A percentile compares a stretch with the other conserved stretches of the same genome.
Conservation (phyloP, 2,329 filamentous ascomycete species). For the Hypoxylon sp. region DNA sequence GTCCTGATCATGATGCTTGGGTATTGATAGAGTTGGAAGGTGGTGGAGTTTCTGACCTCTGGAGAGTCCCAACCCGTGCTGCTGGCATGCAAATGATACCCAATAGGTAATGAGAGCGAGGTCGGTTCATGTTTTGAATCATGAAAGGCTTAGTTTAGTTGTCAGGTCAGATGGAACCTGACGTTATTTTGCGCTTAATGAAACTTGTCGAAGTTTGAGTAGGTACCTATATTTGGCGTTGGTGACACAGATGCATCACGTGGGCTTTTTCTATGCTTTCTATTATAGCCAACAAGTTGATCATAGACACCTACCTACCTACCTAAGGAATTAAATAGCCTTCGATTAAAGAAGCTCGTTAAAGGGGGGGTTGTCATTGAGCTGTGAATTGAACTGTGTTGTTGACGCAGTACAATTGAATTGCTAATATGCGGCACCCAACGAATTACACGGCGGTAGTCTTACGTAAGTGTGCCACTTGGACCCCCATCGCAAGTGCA, state of each 20-base stretch:
- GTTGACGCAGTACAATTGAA: not conserved
- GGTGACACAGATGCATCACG: not conserved
- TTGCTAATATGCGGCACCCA: not conserved
- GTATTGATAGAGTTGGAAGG: constrained; percentile 38
- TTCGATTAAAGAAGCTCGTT: too few species aligned
- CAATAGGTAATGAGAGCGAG: constrained; percentile 34
- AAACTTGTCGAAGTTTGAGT: constrained; percentile 14
- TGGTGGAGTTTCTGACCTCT: constrained; percentile 28
- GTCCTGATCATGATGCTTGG: constrained; percentile 41
- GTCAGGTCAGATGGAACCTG: constrained; percentile 20
- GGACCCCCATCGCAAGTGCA: constrained; percentile 4
- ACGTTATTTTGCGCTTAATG: constrained; percentile 15
- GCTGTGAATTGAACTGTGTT: not conserved
- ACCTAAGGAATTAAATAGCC: not conserved
- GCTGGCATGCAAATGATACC: constrained; percentile 44
- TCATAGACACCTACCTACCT: not conserved
- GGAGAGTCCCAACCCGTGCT: constrained; percentile 29
- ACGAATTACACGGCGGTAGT: not conserved
- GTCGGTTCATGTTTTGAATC: constrained; percentile 23
- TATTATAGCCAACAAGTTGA: not conserved
- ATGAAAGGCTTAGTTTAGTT: constrained; percentile 29
- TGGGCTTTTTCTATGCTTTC: not conserved
- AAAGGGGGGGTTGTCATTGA: not conserved
- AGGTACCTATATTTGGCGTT: not conserved
- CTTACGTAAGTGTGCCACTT: not conserved